Evolutionary conservation across 2,329 filamentous ascomycete species (phyloP).

Genomic region (Monilinia laxa): DNA sequence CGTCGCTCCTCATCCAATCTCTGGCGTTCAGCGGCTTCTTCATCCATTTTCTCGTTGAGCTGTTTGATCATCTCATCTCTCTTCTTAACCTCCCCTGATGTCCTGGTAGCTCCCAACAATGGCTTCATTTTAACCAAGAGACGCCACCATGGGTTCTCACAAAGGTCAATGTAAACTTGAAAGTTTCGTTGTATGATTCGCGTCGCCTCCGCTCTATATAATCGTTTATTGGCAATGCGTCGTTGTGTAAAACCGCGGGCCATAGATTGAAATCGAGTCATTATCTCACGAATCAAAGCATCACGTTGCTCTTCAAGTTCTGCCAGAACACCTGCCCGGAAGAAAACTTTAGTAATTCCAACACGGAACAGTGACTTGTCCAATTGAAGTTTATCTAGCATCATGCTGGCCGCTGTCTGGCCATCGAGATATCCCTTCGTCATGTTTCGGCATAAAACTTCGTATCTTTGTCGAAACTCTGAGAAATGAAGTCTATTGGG

Average conservation of each 20-base stretch:
- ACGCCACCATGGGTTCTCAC: conserved; percentile 95
- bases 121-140: conserved; percentile 94
- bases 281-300: conserved; percentile 87
- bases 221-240: conserved; percentile 83
- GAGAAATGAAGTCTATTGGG: conserved; percentile 89
- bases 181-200: conserved; percentile 95
- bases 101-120: conserved; percentile 85
- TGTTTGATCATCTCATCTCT: conserved; percentile 90
- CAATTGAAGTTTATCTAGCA: conserved; percentile 84
- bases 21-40: conserved; percentile 71
- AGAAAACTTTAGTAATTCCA: conserved; percentile 96
- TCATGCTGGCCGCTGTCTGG: conserved; percentile 78
- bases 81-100: conserved; percentile 90
- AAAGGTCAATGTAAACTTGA: conserved; percentile 84
- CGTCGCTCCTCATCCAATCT: conserved; percentile 88
- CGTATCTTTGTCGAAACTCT: conserved; percentile 93
- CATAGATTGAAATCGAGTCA: conserved; percentile 88
- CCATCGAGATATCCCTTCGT: conserved; percentile 90
- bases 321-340: conserved; percentile 90
- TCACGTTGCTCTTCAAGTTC: conserved; percentile 97
- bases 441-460: conserved; percentile 86
- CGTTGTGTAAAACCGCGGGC: conserved; percentile 88
- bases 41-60: conserved; percentile 78
- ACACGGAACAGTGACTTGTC: conserved; percentile 88
- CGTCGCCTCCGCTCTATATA: conserved; percentile 93